Percentiles rank a stretch among this genome's conserved stretches.
Evolutionary conservation across 306 rosid species (phyloP).

Genomic region (Vigna nakashimae): DNA sequence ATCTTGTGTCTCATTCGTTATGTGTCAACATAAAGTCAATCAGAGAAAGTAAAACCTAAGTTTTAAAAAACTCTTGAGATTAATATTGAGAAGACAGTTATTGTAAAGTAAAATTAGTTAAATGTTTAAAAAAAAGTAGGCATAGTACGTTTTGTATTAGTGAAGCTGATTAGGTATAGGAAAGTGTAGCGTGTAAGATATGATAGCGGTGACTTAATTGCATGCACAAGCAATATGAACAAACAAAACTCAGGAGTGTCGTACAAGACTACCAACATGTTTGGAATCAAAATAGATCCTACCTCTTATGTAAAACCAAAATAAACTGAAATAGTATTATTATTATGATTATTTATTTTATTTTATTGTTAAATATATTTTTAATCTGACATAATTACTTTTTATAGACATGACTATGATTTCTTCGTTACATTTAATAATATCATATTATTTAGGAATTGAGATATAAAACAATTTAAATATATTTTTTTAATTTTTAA

Average conservation of each 20-base stretch:
- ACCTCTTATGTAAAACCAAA: too few species aligned
- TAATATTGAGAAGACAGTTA: not conserved
- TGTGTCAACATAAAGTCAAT: not conserved
- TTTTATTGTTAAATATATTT: too few species aligned
- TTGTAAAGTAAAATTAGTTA: not conserved
- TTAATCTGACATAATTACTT: too few species aligned
- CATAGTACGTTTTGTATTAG: not conserved
- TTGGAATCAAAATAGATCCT: too few species aligned
- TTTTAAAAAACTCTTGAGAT: not conserved
- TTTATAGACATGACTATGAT: too few species aligned
- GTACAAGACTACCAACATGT: too few species aligned
- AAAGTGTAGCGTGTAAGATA: conserved; percentile 61
- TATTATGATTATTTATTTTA: too few species aligned
- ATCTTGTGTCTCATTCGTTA: not conserved
- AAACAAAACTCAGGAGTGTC: conserved; percentile 1
- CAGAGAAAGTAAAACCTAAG: not conserved
- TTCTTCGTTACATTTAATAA: too few species aligned
- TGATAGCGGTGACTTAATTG: conserved; percentile 44
- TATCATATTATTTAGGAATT: too few species aligned
- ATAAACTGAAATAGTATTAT: too few species aligned
- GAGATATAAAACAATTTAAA: too few species aligned
- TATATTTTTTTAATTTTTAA: too few species aligned
- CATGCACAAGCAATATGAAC: conserved; percentile 32
- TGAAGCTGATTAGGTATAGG: conserved; percentile 32
- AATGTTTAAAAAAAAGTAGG: not conserved